Evolutionary conservation across 176 grass and related monocot genomes (phyloP), one percentile per base, ranked within the genome.

Genomic region (Eleusine indica): DNA sequence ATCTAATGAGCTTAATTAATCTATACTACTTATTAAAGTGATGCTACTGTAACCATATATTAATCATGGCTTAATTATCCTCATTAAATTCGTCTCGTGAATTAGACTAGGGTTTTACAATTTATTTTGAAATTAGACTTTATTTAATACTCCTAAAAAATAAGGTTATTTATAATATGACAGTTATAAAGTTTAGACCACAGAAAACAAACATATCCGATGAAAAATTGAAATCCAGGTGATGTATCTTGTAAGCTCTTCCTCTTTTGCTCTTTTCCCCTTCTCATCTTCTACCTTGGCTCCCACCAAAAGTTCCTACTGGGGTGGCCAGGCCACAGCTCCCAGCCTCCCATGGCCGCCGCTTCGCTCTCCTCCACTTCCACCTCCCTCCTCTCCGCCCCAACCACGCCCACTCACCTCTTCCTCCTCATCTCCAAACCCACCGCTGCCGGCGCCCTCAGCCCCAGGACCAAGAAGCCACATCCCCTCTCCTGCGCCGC

Each of bases 271-370:
- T 53, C 51, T 15, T 53, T 15, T 5, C 3, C 39, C 14, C 52
- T 76, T 22, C 70, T 78, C 66, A 11, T n/a, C 64, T 52, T 13
- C 51, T 0, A 53, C 11, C 43, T 25, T 25, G 25, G 25, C 25
- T 43, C 42, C 80, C 35, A n/a, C 1, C 32, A 35, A 35, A 35
- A 35, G 32, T 35, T 35, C 32, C 4, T 13, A 29, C 48, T 47
- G 44, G 44, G 44, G 44, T 18, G 18, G 6, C 60, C 58, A 15
- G 18, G 6, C 60, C 58, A 15, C 74, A 40, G 52, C 22, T 60
- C 21, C 64, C 60, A 87, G 30, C 43, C 22, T 60, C 21, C 64
- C 60, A 87, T 84, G 88, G 76, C 88, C 42, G 58, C 60, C 80
- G 19, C 46, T 71, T 22, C 49, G 37, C 58, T 54, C 73, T 77